Percentiles rank a stretch among this genome's conserved stretches.
Conservation (phyloP, 345 rosid genomes). For the Pistacia atlantica region DNA sequence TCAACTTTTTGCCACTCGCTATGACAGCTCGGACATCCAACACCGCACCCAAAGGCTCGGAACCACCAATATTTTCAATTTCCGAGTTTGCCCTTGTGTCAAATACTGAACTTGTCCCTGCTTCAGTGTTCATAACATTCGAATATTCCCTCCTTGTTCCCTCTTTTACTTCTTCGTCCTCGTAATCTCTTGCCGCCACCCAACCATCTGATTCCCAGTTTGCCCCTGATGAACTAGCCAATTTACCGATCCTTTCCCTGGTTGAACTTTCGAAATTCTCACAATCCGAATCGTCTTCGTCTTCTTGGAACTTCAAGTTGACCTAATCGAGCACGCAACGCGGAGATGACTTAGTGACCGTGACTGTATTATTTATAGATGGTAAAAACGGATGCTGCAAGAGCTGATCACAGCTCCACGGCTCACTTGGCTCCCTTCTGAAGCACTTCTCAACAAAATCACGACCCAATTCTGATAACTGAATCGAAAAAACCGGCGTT, state of each 20-base stretch:
- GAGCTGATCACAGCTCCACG: constrained; percentile 84
- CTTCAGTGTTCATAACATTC: constrained; percentile 18
- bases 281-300: constrained; percentile 14
- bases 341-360: constrained; percentile 52
- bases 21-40: constrained; percentile 24
- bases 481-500: constrained; percentile 45
- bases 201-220: constrained; percentile 69
- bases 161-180: constrained; percentile 17
- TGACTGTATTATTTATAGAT: constrained; percentile 19
- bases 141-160: constrained; percentile 27
- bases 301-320: constrained; percentile 42
- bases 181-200: constrained; percentile 41
- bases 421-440: constrained; percentile 42
- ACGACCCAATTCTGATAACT: constrained; percentile 48
- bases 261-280: constrained; percentile 20
- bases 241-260: constrained; percentile 27
- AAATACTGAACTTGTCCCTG: constrained; percentile 25
- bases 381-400: constrained; percentile 60
- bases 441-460: constrained; percentile 71
- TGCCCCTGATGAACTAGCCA: constrained; percentile 32
- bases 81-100: constrained; percentile 12
- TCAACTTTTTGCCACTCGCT: constrained; percentile 16
- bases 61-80: neutral
- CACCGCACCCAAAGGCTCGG: neutral
- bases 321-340: constrained; percentile 73